These are phyloP conservation scores for Cladophialophora yegresii DNA, from an alignment of 2,329 filamentous ascomycete species.

Conservation along the genomic window DNA sequence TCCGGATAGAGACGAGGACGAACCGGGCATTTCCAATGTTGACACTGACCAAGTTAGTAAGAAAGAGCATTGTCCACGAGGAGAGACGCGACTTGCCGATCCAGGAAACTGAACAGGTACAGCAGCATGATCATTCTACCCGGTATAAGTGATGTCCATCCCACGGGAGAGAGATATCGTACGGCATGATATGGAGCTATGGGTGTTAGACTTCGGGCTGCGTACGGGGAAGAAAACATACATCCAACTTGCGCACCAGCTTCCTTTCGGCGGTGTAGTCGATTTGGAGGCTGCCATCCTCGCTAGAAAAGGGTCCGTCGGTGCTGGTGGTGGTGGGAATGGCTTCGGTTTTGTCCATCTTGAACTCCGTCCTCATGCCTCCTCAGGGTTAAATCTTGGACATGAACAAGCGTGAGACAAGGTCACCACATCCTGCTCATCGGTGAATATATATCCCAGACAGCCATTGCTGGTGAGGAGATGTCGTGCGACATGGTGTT, in stretches of 20 bases:
- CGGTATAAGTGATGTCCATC: background rate
- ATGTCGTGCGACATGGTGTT: background rate
- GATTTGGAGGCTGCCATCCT: conserved; percentile 32
- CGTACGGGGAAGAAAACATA: conserved; percentile 48
- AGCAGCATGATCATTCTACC: conserved; percentile 43
- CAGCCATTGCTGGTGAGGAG: background rate
- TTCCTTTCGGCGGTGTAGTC: conserved; percentile 51
- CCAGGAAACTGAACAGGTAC: conserved; percentile 65
- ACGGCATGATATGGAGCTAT: background rate
- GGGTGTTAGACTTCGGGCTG: conserved; percentile 24
- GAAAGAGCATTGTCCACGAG: background rate
- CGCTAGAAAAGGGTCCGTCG: background rate
- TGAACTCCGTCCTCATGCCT: background rate
- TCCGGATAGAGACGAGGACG: background rate
- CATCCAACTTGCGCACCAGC: conserved; percentile 53
- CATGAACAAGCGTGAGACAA: background rate
- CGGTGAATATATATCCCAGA: background rate
- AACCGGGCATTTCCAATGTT: conserved; percentile 51
- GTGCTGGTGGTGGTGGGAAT: background rate
- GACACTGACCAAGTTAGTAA: conserved; percentile 28
- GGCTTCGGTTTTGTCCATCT: background rate
- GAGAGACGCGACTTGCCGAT: conserved; percentile 37
- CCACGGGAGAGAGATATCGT: background rate
- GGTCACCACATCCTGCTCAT: background rate
- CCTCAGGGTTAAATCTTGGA: background rate